phyloP scores from a whole-genome alignment of 176 grass and related monocot species.

The Themeda triandra region DNA sequence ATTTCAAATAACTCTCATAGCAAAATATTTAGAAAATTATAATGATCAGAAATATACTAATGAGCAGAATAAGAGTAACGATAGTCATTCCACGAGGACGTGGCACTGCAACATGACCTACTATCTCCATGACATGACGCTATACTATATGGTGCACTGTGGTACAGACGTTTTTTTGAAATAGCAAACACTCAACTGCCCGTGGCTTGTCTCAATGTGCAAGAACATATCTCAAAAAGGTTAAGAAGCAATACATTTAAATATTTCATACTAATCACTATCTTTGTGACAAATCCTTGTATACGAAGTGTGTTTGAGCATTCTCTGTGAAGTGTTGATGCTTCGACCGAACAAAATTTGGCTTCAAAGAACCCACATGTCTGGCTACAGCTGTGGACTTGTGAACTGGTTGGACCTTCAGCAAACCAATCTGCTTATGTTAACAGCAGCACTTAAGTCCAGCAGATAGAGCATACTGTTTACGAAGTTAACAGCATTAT shows the following conservation, averaged over 20 bases:
- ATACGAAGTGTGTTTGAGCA: constrained; percentile 3
- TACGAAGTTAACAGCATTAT: background rate
- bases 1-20: no score
- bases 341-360: background rate
- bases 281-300: background rate
- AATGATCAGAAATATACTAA: background rate
- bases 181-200: background rate
- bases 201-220: background rate
- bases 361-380: background rate
- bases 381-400: constrained; percentile 7
- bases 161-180: background rate
- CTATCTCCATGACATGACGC: background rate
- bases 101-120: background rate
- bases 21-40: background rate
- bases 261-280: background rate
- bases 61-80: background rate
- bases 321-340: background rate
- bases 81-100: background rate
- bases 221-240: background rate
- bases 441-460: background rate
- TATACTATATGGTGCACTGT: background rate
- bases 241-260: background rate
- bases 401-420: background rate
- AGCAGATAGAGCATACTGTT: background rate
- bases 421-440: constrained; percentile 14